Percentiles rank a stretch among this genome's conserved stretches.
These are phyloP conservation scores for Sphenostylis stenocarpa DNA, from an alignment of 306 rosid genomes.

Conservation along the genomic window DNA sequence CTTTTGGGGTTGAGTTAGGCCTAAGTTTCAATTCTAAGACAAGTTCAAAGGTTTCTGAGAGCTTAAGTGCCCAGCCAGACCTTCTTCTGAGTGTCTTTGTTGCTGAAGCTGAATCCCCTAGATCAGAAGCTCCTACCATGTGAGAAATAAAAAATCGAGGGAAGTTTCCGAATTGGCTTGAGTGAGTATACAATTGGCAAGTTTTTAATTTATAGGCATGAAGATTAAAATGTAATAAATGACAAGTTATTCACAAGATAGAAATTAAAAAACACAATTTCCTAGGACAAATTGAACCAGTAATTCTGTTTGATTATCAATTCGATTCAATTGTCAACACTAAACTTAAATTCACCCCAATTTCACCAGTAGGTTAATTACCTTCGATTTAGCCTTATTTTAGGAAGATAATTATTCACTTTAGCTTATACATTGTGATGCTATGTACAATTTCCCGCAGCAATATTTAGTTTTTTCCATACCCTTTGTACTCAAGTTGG, in stretches of 20 bases:
- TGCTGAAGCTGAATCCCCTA: background rate
- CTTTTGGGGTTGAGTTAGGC: too few relatives aligned
- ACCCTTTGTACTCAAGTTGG: background rate
- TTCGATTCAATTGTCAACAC: background rate
- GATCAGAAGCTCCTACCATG: background rate
- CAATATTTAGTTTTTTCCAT: background rate
- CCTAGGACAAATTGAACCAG: background rate
- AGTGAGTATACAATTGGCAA: background rate
- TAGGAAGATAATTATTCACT: background rate
- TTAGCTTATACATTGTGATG: background rate
- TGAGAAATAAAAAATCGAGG: background rate
- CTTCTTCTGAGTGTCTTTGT: background rate
- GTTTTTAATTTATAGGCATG: background rate
- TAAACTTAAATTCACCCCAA: background rate
- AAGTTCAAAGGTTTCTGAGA: background rate
- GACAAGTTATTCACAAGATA: background rate
- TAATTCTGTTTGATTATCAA: background rate
- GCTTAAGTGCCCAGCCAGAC: background rate
- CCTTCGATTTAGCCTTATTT: background rate
- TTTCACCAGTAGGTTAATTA: background rate
- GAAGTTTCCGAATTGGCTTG: background rate
- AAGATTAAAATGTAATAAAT: background rate
- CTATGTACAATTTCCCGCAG: background rate
- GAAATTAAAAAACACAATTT: background rate
- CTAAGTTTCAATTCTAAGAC: too few relatives aligned